These are phyloP conservation scores for Lactarius psammicola DNA, from an alignment of 768 basidiomycete genomes.

Conservation along the genomic window DNA sequence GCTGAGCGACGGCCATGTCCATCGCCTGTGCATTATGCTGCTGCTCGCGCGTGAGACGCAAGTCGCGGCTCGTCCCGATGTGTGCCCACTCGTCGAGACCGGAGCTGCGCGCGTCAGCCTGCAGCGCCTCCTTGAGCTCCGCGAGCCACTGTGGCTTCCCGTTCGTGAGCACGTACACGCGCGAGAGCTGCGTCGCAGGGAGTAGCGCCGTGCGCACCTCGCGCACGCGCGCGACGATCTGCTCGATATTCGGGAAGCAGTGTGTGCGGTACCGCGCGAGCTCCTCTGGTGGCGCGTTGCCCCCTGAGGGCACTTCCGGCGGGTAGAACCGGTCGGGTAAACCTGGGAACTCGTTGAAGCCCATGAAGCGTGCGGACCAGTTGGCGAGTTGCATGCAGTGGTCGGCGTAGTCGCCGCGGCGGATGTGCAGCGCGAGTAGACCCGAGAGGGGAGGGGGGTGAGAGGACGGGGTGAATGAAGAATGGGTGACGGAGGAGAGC, in stretches of 20 bases:
- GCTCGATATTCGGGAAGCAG: constrained; percentile 43
- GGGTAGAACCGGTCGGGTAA: constrained; percentile 40
- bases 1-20: constrained; percentile 49
- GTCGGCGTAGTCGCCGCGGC: constrained; percentile 46
- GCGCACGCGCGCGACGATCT: constrained; percentile 42
- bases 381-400: constrained; percentile 45
- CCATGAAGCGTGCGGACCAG: constrained; percentile 39
- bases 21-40: constrained; percentile 45
- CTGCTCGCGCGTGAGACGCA: constrained; percentile 44
- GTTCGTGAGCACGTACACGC: constrained; percentile 51
- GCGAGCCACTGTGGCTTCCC: constrained; percentile 41
- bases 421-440: constrained; percentile 48
- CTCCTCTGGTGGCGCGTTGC: constrained; percentile 29
- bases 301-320: constrained; percentile 33
- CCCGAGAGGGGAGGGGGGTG: constrained; percentile 36
- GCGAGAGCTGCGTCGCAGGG: constrained; percentile 33
- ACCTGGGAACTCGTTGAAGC: constrained; percentile 45
- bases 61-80: constrained; percentile 42
- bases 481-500: constrained; percentile 9
- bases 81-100: constrained; percentile 38
- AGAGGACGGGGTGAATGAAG: constrained; percentile 4
- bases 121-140: constrained; percentile 39
- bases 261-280: constrained; percentile 37
- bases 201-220: constrained; percentile 34
- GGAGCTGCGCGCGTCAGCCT: constrained; percentile 8